Evolutionary conservation across 805 yeast genomes (phyloP).

Genomic region (Cyberlindnera amylophila): DNA sequence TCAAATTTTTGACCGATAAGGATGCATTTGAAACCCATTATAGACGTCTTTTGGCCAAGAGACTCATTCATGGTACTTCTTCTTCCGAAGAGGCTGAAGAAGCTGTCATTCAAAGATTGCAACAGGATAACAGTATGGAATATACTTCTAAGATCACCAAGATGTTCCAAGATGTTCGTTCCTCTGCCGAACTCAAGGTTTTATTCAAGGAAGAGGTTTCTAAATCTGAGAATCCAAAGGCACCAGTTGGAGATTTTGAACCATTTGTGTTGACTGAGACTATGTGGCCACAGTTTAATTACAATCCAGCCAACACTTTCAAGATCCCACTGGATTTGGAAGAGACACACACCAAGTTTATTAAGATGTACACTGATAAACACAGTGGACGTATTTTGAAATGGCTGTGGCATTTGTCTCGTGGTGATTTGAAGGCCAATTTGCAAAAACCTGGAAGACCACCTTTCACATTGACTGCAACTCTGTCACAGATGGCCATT

Average conservation of each 20-base stretch:
- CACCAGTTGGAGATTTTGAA: conserved; percentile 49
- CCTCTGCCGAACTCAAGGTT: conserved; percentile 72
- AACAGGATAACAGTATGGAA: conserved; percentile 85
- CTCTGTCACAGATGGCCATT: conserved; percentile 84
- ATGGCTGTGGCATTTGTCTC: conserved; percentile 95
- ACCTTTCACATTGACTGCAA: conserved; percentile 75
- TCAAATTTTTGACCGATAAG: conserved; percentile 86
- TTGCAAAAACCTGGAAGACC: conserved; percentile 77
- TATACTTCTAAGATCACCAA: conserved; percentile 91
- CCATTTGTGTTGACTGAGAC: conserved; percentile 82
- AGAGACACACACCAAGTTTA: conserved; percentile 62
- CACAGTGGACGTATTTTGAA: conserved; percentile 86
- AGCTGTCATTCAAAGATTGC: conserved; percentile 75
- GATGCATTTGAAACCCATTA: conserved; percentile 94
- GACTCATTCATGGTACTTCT: conserved; percentile 84
- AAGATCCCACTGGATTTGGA: conserved; percentile 66
- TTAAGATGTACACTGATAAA: conserved; percentile 62
- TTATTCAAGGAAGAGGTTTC: conserved; percentile 45
- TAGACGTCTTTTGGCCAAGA: conserved; percentile 81
- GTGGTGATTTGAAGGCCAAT: conserved; percentile 87
- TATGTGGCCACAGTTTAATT: conserved; percentile 70
- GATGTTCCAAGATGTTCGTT: conserved; percentile 92
- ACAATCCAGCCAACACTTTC: conserved; percentile 32
- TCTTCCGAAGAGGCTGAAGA: conserved; percentile 81
- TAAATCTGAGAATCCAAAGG: conserved; percentile 32